Percentiles rank a stretch among this genome's conserved stretches.
These are phyloP conservation scores for Botrytis aclada DNA, from an alignment of 2,329 filamentous ascomycete species.

Conservation along the genomic window DNA sequence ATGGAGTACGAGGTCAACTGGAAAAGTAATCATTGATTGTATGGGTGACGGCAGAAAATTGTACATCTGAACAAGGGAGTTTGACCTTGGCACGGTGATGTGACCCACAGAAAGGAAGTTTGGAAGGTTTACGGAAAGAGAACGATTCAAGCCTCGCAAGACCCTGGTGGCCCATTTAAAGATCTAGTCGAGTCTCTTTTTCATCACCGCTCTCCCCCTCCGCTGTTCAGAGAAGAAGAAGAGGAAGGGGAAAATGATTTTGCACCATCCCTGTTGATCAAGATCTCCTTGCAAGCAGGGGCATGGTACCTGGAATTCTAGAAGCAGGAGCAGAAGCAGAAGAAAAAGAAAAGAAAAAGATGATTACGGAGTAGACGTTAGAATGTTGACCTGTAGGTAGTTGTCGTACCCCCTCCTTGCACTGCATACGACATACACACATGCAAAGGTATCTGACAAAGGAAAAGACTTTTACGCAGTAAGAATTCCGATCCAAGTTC, in stretches of 20 bases:
- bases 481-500: not conserved
- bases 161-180: not conserved
- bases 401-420: not conserved
- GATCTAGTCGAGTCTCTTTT: conserved; percentile 4
- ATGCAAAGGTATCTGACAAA: not conserved
- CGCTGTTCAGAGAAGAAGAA: not conserved
- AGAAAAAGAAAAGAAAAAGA: not conserved
- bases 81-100: conserved; percentile 5
- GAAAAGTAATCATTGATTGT: not conserved
- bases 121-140: not conserved
- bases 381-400: not conserved
- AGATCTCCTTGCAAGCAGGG: not conserved
- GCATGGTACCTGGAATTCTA: not conserved
- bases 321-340: not conserved
- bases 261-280: not conserved
- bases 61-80: not conserved
- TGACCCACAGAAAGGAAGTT: not conserved
- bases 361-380: not conserved
- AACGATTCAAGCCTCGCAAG: not conserved
- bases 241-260: not conserved
- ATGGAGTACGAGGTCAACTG: conserved; percentile 1
- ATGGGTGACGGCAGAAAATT: not conserved
- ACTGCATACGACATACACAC: not conserved
- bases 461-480: not conserved
- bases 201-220: not conserved